A percentile compares a stretch with the other conserved stretches of the same genome.
These are phyloP conservation scores for slime mould (Dictyostelium discoideum) DNA, from an alignment of 78 protist species.

Conservation along the genomic window DNA sequence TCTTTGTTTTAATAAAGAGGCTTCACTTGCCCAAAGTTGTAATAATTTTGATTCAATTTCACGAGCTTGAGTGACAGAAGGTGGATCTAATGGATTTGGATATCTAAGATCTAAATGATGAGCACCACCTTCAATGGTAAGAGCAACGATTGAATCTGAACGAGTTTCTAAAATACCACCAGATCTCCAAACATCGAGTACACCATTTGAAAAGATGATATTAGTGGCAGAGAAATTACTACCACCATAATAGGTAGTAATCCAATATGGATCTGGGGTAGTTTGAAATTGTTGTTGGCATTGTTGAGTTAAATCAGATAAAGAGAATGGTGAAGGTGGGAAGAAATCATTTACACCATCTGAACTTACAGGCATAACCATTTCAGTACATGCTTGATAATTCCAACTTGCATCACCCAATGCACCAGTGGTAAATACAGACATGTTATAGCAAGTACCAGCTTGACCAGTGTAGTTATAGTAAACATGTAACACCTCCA, in stretches of 20 bases:
- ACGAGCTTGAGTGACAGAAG: slow-evolving; percentile 39
- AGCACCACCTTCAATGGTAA: slow-evolving; percentile 84
- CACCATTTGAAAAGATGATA: slow-evolving; percentile 79
- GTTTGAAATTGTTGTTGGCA: slow-evolving; percentile 47
- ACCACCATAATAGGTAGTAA: slow-evolving; percentile 46
- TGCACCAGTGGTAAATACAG: neutral
- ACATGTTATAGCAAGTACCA: neutral
- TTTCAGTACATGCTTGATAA: slow-evolving; percentile 88
- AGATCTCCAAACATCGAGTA: slow-evolving; percentile 78
- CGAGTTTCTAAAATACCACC: slow-evolving; percentile 79
- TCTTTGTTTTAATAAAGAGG: slow-evolving; percentile 34
- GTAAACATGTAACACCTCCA: slow-evolving; percentile 29
- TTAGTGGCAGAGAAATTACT: slow-evolving; percentile 38
- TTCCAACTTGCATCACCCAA: slow-evolving; percentile 45
- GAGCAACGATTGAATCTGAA: neutral
- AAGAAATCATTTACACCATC: slow-evolving; percentile 77
- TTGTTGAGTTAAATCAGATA: neutral
- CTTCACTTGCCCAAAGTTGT: slow-evolving; percentile 18
- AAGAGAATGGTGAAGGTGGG: slow-evolving; percentile 16
- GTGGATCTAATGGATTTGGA: slow-evolving; percentile 76
- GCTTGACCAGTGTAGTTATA: slow-evolving; percentile 68
- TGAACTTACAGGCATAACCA: slow-evolving; percentile 74
- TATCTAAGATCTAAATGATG: slow-evolving; percentile 87
- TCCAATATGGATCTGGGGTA: slow-evolving; percentile 70
- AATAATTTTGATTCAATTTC: slow-evolving; percentile 21